Evolutionary conservation across 2,329 filamentous ascomycete genomes (phyloP), one percentile per base, ranked within the genome.

Genomic region (Beauveria sp.): DNA sequence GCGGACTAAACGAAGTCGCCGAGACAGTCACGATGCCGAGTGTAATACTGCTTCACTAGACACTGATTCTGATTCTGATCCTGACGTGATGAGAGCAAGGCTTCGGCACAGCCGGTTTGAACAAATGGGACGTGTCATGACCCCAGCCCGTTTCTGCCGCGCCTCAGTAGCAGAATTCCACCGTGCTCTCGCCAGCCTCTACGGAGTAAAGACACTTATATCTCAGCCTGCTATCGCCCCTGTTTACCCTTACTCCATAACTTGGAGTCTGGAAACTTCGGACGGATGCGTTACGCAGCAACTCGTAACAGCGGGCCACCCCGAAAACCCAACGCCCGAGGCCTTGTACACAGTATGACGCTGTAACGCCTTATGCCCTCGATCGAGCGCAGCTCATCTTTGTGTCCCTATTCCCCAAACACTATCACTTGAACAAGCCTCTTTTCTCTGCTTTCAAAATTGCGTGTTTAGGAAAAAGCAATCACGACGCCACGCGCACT

Each of bases 111-210:
- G 40, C 57, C 30, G 40, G 49, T 46, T 52, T 50, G 34, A 45
- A 47, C n/a, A 53, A 24, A 53, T 53, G 49, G 57, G 40, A 60
- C 40, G 57, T 60, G 57, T 53, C 57, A 60, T 53, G 40, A 26
- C 40, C 57, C 47, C 43, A 51, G 47, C 56, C 34, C 22, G 30
- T 18, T 45, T 40, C 40, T 60, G 57, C 38, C 30, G 47, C 57
- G 57, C 26, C 47, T 20, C 18, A 60, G 57, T 53, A 53, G 40
- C 47, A 60, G 57, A 22, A 30, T 60, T 42, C 49, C 57, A 20
- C 49, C 34, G 7, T 22, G 26, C 34, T 60, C 10, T 34, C 47
- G 28, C 30, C 57, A 9, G 26, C 28, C 34, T 52, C 47, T 5
- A 24, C 22, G 22, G 22, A 24, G 22, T 24, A 26, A 18, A 18